Conservation (phyloP, 140 eudicot genomes). For the Stevia rebaudiana region DNA sequence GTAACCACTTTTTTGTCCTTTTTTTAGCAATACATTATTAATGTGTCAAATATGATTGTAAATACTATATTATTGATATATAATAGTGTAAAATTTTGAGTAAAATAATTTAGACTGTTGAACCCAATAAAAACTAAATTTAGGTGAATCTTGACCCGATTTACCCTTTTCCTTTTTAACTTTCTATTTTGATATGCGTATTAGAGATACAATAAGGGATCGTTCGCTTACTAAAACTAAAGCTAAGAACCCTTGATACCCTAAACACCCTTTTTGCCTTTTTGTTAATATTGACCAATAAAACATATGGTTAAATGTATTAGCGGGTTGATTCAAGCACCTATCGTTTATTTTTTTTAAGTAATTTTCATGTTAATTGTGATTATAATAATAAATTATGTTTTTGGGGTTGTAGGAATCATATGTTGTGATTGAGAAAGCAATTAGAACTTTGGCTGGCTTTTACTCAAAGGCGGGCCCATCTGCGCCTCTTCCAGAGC, state of each 20-base stretch:
- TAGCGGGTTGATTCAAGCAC: not conserved
- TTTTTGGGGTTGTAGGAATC: constrained; percentile 58
- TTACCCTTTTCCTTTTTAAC: not conserved
- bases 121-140: not conserved
- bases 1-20: not conserved
- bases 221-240: not conserved
- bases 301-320: not conserved
- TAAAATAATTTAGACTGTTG: not conserved
- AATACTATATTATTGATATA: not conserved
- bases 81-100: not conserved
- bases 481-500: constrained; percentile 71
- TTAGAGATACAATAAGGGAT: not conserved
- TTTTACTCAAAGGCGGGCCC: constrained; percentile 98
- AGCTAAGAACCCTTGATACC: not conserved
- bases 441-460: constrained; percentile 69
- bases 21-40: too few species aligned
- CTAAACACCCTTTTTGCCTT: not conserved
- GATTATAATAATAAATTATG: not conserved
- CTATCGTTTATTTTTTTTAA: too few species aligned
- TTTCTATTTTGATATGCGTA: not conserved
- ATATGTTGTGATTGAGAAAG: constrained; percentile 71
- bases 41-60: too few species aligned
- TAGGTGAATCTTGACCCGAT: not conserved
- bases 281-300: not conserved
- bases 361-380: too few species aligned